Evolutionary conservation across 2,329 filamentous ascomycete genomes (phyloP), one percentile per base, ranked within the genome.

Genomic region (Cercospora sesami): DNA sequence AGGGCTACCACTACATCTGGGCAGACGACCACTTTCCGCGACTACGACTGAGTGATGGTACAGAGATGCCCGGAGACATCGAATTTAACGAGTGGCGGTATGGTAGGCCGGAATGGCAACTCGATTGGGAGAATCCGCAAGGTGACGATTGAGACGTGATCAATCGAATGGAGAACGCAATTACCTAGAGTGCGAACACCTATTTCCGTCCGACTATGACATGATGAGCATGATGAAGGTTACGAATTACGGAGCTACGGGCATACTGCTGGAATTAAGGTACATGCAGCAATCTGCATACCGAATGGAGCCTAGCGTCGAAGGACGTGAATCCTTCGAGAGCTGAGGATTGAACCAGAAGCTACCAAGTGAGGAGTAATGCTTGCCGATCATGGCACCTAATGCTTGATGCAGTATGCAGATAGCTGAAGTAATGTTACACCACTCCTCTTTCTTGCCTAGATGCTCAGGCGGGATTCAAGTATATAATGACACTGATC

Each of bases 41-140:
- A 9, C 72, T 85, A 45, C 75, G 71, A 66, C 74, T 85, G 21
- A 77, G 76, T n/a, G 75, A 82, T 73, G 83, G 83, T 1, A 76
- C 72, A 7, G 81, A 82, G 65, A 84, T 85, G 83, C 81, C 82
- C 1, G 83, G 83, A 2, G 68, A 74, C n/a, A 78, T 80, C 5
- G 70, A 73, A 0, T 80, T 84, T 64, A 72, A 74, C 69, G 74
- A 73, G 67, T 79, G 77, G 77, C 68, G 76, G 68, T 73, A 73
- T 67, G 75, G 71, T 4, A 66, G 75, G 65, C 78, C 77, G 39
- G 72, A 73, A 45, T 79, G 74, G 72, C 71, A 75, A 33, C 66
- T 76, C 62, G 66, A 72, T 16, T 73, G 68, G 71, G 66, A 71
- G 65, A 58, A 65, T 16, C 26, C 48, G 10, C 48, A 30, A 18